These are phyloP conservation scores for Mycena rosella DNA, from an alignment of 768 basidiomycete genomes.

Conservation along the genomic window DNA sequence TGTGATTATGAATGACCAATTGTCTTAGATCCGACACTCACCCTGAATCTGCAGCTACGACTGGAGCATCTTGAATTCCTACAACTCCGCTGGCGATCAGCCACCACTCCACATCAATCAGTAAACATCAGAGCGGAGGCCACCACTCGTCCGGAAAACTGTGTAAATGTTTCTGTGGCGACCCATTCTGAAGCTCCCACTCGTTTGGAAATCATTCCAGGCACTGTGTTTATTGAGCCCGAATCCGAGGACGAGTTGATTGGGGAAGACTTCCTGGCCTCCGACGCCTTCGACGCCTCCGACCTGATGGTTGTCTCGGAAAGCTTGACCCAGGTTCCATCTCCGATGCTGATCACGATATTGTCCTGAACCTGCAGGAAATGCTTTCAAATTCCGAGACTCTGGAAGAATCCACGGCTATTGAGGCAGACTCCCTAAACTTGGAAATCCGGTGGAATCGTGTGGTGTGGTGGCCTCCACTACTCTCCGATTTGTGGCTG, in stretches of 20 bases:
- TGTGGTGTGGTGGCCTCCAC: background rate
- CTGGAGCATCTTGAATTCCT: background rate
- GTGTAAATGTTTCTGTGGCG: background rate
- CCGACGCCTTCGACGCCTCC: background rate
- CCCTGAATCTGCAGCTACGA: background rate
- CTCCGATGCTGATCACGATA: background rate
- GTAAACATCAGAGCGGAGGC: too few species aligned
- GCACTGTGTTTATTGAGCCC: background rate
- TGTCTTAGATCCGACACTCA: background rate
- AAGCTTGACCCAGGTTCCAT: too few species aligned
- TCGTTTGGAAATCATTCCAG: background rate
- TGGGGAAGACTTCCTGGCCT: background rate
- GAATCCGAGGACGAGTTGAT: background rate
- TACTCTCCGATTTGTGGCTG: background rate
- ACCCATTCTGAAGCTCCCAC: too few species aligned
- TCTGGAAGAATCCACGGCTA: background rate
- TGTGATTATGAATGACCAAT: background rate
- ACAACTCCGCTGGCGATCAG: background rate
- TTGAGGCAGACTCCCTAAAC: background rate
- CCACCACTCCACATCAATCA: too few species aligned
- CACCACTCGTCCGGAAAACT: too few species aligned
- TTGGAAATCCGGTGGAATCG: background rate
- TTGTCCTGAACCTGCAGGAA: background rate
- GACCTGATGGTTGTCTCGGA: too few species aligned
- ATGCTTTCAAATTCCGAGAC: background rate